These are phyloP conservation scores for Xylariales sp. DNA, from an alignment of 2,329 filamentous ascomycete species.

Conservation along the genomic window DNA sequence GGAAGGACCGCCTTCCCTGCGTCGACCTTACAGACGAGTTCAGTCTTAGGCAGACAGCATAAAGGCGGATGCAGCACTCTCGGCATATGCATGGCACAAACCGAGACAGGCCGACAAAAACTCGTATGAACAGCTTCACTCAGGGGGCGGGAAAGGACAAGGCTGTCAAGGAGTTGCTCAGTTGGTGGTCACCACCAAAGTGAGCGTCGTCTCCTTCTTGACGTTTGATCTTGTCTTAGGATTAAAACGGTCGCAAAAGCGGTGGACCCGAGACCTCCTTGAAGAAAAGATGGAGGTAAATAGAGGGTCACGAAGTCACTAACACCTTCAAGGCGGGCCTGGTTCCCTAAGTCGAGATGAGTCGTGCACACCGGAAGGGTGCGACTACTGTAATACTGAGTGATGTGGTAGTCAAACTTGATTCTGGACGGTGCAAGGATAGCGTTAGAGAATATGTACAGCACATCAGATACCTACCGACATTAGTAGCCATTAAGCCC, in stretches of 20 bases:
- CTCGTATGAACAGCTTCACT: neutral
- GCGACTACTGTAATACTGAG: neutral
- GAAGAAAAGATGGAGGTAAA: neutral
- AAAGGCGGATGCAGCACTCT: slow-evolving; percentile 7
- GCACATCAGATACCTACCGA: slow-evolving; percentile 11
- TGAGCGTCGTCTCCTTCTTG: neutral
- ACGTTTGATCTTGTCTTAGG: slow-evolving; percentile 2
- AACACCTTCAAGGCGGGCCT: neutral
- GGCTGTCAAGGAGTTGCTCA: slow-evolving; percentile 6
- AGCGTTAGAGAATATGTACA: slow-evolving; percentile 16
- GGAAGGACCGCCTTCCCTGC: neutral
- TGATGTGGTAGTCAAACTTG: slow-evolving; percentile 5
- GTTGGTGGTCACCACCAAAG: neutral
- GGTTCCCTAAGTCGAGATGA: neutral
- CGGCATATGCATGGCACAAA: neutral
- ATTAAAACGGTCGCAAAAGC: neutral
- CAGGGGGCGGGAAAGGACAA: neutral
- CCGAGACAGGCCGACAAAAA: neutral
- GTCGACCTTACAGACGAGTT: neutral
- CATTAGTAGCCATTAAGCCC: slow-evolving; percentile 17
- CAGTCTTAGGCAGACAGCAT: neutral
- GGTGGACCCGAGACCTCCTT: neutral
- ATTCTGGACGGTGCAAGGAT: neutral
- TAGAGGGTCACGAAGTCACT: neutral
- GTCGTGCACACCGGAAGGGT: slow-evolving; percentile 7